Conservation (phyloP, 495 filamentous ascomycete genomes). For the Neurospora tetrasperma region DNA sequence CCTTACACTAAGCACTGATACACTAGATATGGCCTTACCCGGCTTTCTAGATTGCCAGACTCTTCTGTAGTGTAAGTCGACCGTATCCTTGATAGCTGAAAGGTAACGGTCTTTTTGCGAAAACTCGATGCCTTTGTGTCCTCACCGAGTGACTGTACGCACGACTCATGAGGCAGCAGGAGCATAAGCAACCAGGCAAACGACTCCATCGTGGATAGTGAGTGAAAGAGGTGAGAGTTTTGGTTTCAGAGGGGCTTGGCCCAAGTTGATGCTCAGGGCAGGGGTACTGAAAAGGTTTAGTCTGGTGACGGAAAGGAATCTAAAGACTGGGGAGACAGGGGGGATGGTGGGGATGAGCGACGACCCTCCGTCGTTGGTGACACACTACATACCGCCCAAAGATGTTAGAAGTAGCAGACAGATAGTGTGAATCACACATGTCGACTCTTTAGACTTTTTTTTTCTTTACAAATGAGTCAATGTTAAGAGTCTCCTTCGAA, state of each 20-base stretch:
- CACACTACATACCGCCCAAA: not conserved
- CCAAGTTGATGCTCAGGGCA: not conserved
- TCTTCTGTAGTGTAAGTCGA: not conserved
- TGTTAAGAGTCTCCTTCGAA: not conserved
- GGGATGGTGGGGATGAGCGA: not conserved
- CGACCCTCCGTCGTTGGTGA: not conserved
- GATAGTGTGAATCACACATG: no score
- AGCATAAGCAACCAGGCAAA: not conserved
- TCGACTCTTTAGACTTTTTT: not conserved
- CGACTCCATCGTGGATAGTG: not conserved
- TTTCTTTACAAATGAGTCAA: not conserved
- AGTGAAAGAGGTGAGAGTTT: not conserved
- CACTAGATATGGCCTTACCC: not conserved
- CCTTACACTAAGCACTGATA: not conserved
- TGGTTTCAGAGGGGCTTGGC: not conserved
- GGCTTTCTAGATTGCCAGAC: not conserved
- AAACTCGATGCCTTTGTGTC: not conserved
- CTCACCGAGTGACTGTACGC: not conserved
- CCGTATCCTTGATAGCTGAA: not conserved
- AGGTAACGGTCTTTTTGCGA: not conserved
- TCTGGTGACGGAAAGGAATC: not conserved
- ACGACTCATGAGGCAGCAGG: not conserved
- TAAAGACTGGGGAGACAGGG: not conserved
- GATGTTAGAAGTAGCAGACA: not conserved
- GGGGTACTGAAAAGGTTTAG: not conserved